Percentiles rank a stretch among this genome's conserved stretches.
Evolutionary conservation across 2,329 filamentous ascomycete genomes (phyloP).

Genomic region (Neophaeococcomyces mojaviensis): DNA sequence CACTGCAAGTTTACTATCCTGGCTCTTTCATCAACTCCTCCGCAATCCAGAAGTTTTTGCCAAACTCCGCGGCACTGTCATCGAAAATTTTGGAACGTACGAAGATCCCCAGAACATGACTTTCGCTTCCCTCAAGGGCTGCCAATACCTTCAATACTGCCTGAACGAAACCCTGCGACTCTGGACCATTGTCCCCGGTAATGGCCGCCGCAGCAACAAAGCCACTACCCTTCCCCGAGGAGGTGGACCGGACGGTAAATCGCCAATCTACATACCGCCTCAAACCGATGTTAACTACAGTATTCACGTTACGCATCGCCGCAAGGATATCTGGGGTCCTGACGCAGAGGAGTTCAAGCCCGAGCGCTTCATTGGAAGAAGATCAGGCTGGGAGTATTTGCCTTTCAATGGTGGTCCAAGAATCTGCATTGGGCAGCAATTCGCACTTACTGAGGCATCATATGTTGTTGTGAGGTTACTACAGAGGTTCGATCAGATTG

Average conservation of each 20-base stretch:
- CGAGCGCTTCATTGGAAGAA: slow-evolving; percentile 64
- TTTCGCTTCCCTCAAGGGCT: slow-evolving; percentile 35
- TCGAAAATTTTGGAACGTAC: slow-evolving; percentile 36
- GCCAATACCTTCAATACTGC: slow-evolving; percentile 31
- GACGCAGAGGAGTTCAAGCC: slow-evolving; percentile 53
- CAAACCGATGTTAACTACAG: slow-evolving; percentile 38
- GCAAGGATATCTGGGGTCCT: slow-evolving; percentile 40
- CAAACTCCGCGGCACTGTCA: slow-evolving; percentile 18
- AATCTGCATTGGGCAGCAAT: slow-evolving; percentile 26
- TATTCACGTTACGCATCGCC: slow-evolving; percentile 44
- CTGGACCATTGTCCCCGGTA: slow-evolving; percentile 41
- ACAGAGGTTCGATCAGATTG: slow-evolving; percentile 42
- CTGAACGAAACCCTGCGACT: slow-evolving; percentile 29
- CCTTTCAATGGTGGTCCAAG: slow-evolving; percentile 26
- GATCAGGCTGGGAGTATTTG: slow-evolving; percentile 54
- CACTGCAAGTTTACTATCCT: slow-evolving; percentile 39
- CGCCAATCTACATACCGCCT: slow-evolving; percentile 33
- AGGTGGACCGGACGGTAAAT: slow-evolving; percentile 50
- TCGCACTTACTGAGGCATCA: slow-evolving; percentile 23
- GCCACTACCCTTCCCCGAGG: slow-evolving; percentile 42
- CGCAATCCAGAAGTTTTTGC: slow-evolving; percentile 30
- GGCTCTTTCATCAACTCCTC: slow-evolving; percentile 41
- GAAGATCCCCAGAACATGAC: slow-evolving; percentile 32
- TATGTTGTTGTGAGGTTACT: slow-evolving; percentile 23
- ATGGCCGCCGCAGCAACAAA: slow-evolving; percentile 32